Evolutionary conservation across 441 rosid genomes (phyloP).

Genomic region (Populus hybrid): DNA sequence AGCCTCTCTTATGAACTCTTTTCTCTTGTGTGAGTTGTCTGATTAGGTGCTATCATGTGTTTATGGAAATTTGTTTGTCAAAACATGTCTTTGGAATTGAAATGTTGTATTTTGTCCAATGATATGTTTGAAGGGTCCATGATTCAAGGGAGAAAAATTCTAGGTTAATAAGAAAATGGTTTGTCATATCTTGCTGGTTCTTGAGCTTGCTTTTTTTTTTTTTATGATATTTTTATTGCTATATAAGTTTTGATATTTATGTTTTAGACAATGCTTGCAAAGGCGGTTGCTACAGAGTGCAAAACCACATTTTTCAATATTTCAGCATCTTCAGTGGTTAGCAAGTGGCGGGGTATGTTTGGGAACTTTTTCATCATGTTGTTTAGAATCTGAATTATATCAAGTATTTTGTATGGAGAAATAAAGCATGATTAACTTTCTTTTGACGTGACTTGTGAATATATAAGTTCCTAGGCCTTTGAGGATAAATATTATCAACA

Average conservation of each 20-base stretch:
- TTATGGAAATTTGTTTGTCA: neutral
- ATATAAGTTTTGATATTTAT: slow-evolving; percentile 12
- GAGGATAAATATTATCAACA: neutral
- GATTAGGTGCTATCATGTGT: neutral
- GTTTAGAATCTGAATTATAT: neutral
- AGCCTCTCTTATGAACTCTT: neutral
- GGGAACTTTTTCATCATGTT: neutral
- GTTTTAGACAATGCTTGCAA: slow-evolving; percentile 95
- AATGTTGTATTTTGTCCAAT: neutral
- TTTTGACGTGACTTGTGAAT: neutral
- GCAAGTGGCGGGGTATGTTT: slow-evolving; percentile 95
- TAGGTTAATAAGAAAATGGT: neutral
- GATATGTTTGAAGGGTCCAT: neutral
- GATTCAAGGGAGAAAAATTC: neutral
- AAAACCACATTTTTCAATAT: slow-evolving; percentile 97
- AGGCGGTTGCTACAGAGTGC: slow-evolving; percentile 99
- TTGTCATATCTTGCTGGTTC: slow-evolving; percentile 1
- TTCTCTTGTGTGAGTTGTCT: neutral
- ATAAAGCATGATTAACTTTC: slow-evolving; percentile 1
- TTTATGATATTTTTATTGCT: neutral
- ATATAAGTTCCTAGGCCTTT: neutral
- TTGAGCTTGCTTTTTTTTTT: neutral
- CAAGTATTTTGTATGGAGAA: neutral
- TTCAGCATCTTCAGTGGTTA: slow-evolving; percentile 97
- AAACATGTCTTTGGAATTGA: neutral